Conservation (phyloP, 768 basidiomycete species). For the Infundibulicybe gibba region DNA sequence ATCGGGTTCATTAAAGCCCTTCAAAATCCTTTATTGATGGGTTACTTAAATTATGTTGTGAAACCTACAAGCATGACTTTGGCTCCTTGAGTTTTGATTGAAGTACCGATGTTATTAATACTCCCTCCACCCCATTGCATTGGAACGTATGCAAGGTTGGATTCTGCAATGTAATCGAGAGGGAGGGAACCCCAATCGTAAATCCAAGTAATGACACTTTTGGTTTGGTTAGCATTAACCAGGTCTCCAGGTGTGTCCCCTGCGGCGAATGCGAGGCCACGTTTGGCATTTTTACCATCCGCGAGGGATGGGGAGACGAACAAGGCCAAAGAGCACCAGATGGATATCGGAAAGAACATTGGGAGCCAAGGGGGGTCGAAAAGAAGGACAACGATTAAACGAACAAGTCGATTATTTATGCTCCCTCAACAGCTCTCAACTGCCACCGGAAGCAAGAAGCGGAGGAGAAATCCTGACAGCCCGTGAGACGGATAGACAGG, state of each 20-base stretch:
- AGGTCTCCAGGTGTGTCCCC: constrained; percentile 37
- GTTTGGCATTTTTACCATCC: constrained; percentile 35
- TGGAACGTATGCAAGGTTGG: constrained; percentile 43
- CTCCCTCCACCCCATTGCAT: constrained; percentile 50
- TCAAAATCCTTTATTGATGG: constrained; percentile 28
- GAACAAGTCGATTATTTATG: constrained; percentile 10
- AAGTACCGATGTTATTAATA: constrained; percentile 32
- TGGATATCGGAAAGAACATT: constrained; percentile 22
- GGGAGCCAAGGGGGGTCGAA: constrained; percentile 9
- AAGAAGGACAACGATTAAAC: not conserved
- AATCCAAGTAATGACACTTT: constrained; percentile 41
- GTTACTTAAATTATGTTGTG: not conserved
- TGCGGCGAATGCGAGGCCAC: constrained; percentile 42
- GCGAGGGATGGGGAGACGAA: constrained; percentile 11
- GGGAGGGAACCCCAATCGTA: constrained; percentile 52
- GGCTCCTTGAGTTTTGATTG: constrained; percentile 43
- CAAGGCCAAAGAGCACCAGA: constrained; percentile 26
- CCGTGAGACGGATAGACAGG: constrained; percentile 27
- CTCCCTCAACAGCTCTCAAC: not conserved
- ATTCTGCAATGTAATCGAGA: constrained; percentile 37
- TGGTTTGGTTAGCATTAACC: constrained; percentile 39
- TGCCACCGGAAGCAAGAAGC: constrained; percentile 11
- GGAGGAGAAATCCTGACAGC: constrained; percentile 21
- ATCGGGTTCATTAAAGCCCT: constrained; percentile 54
- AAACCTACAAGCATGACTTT: constrained; percentile 40